A percentile compares a stretch with the other conserved stretches of the same genome.
phyloP scores from a whole-genome alignment of 2,329 filamentous ascomycete genomes.

The Nannizziopsis barbatae region DNA sequence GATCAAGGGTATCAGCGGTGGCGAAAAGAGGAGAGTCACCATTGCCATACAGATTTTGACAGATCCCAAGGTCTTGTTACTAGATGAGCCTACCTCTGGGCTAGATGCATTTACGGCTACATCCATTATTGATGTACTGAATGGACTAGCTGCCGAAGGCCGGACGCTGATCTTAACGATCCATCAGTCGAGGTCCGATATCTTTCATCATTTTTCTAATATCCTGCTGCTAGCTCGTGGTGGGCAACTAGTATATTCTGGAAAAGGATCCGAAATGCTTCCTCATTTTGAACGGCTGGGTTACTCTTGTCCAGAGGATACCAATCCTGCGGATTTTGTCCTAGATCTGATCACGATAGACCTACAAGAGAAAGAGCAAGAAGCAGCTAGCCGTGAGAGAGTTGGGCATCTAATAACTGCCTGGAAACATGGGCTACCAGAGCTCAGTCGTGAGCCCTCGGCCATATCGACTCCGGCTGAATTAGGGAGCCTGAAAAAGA shows the following conservation, averaged over 20 bases:
- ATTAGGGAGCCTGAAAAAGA: constrained; percentile 55
- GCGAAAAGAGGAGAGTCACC: constrained; percentile 65
- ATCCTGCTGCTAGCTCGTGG: constrained; percentile 60
- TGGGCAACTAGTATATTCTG: constrained; percentile 57
- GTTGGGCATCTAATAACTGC: constrained; percentile 51
- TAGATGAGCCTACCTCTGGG: constrained; percentile 68
- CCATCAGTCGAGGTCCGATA: constrained; percentile 62
- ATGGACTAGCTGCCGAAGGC: constrained; percentile 59
- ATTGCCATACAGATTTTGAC: constrained; percentile 70
- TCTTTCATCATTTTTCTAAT: constrained; percentile 61
- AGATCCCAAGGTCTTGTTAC: constrained; percentile 58
- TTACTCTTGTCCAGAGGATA: constrained; percentile 54
- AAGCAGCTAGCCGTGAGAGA: constrained; percentile 51
- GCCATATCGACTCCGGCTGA: constrained; percentile 58
- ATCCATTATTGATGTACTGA: constrained; percentile 64
- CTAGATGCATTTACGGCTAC: constrained; percentile 67
- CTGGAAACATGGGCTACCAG: constrained; percentile 37
- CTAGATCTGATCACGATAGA: constrained; percentile 68
- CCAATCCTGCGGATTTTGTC: constrained; percentile 68
- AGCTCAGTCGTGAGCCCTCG: constrained; percentile 23
- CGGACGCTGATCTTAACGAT: constrained; percentile 66
- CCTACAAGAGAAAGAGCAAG: constrained; percentile 53
- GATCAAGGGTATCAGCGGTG: constrained; percentile 67
- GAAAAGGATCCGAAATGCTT: constrained; percentile 53
- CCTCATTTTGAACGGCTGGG: constrained; percentile 51